These are phyloP conservation scores for Diaporthe sp. DNA, from an alignment of 2,329 filamentous ascomycete species.

Conservation along the genomic window DNA sequence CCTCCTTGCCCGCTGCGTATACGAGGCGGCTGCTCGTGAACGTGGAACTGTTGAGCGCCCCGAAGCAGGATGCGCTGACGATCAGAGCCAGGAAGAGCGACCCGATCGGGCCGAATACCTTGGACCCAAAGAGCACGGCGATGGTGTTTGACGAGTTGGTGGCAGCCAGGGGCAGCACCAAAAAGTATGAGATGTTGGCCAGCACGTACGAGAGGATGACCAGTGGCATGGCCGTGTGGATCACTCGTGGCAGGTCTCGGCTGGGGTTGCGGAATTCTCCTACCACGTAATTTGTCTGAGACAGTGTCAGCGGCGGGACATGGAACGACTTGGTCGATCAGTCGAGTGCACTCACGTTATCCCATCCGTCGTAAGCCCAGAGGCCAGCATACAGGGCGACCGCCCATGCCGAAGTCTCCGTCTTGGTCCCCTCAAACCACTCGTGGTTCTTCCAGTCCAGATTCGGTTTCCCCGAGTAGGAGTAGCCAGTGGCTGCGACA, in stretches of 20 bases:
- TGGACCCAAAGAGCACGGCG: conserved; percentile 91
- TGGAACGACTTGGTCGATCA: neutral
- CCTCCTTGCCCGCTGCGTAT: conserved; percentile 95
- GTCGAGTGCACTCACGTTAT: conserved; percentile 79
- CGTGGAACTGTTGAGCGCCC: conserved; percentile 92
- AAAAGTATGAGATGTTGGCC: conserved; percentile 93
- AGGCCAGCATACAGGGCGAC: conserved; percentile 95
- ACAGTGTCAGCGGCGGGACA: conserved; percentile 29
- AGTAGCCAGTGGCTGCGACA: conserved; percentile 88
- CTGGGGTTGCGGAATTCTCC: conserved; percentile 95
- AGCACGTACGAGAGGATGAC: conserved; percentile 93
- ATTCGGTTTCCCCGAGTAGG: conserved; percentile 81
- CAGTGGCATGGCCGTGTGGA: conserved; percentile 95
- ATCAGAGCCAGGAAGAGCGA: conserved; percentile 88
- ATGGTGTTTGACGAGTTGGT: conserved; percentile 94
- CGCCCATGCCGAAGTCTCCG: conserved; percentile 87
- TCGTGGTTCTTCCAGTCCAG: conserved; percentile 87
- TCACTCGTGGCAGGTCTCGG: conserved; percentile 91
- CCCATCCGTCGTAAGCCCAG: conserved; percentile 99
- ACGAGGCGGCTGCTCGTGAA: conserved; percentile 94
- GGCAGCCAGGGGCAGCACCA: conserved; percentile 84
- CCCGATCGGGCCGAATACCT: conserved; percentile 89
- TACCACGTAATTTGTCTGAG: conserved; percentile 94
- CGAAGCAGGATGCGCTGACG: conserved; percentile 93
- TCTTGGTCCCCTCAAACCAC: conserved; percentile 91